These are phyloP conservation scores for Geotrichum europaeum DNA, from an alignment of 1,139 yeast species.

Conservation along the genomic window DNA sequence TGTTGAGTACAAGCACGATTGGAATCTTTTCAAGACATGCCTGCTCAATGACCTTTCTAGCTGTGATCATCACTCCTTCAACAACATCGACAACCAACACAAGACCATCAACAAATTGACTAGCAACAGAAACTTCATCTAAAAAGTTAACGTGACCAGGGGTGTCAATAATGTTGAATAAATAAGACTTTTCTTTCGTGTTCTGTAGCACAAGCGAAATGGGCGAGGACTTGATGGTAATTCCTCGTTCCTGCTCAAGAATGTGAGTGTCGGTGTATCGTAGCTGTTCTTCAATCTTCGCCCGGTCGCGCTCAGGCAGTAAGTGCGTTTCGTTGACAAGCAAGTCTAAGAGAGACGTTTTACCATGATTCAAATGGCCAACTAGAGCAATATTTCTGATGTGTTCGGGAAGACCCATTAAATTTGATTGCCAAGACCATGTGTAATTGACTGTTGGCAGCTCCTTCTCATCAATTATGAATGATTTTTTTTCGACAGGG, in stretches of 20 bases:
- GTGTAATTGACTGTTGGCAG: slow-evolving; percentile 60
- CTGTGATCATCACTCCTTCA: slow-evolving; percentile 65
- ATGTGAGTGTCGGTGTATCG: slow-evolving; percentile 67
- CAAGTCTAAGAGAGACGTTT: slow-evolving; percentile 71
- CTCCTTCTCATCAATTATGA: slow-evolving; percentile 46
- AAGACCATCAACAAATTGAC: slow-evolving; percentile 58
- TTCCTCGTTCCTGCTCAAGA: slow-evolving; percentile 64
- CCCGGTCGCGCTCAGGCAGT: slow-evolving; percentile 30
- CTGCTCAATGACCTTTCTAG: slow-evolving; percentile 45
- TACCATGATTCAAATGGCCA: slow-evolving; percentile 86
- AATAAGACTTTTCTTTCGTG: slow-evolving; percentile 49
- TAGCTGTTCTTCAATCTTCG: slow-evolving; percentile 41
- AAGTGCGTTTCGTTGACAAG: slow-evolving; percentile 60
- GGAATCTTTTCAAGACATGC: slow-evolving; percentile 47
- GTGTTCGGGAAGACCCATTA: slow-evolving; percentile 54
- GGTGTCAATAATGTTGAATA: slow-evolving; percentile 65
- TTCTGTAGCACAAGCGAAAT: slow-evolving; percentile 59
- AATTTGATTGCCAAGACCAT: slow-evolving; percentile 52
- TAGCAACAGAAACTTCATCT: slow-evolving; percentile 62
- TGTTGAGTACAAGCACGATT: slow-evolving; percentile 63
- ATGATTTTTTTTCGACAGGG: slow-evolving; percentile 44
- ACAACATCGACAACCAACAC: slow-evolving; percentile 74
- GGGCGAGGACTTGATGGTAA: slow-evolving; percentile 60
- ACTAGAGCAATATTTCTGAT: slow-evolving; percentile 71
- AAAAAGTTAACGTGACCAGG: slow-evolving; percentile 88